Percentiles rank a stretch among this genome's conserved stretches.
These are phyloP conservation scores for Myxozyma monticola DNA, from an alignment of 805 yeast genomes.

Conservation along the genomic window DNA sequence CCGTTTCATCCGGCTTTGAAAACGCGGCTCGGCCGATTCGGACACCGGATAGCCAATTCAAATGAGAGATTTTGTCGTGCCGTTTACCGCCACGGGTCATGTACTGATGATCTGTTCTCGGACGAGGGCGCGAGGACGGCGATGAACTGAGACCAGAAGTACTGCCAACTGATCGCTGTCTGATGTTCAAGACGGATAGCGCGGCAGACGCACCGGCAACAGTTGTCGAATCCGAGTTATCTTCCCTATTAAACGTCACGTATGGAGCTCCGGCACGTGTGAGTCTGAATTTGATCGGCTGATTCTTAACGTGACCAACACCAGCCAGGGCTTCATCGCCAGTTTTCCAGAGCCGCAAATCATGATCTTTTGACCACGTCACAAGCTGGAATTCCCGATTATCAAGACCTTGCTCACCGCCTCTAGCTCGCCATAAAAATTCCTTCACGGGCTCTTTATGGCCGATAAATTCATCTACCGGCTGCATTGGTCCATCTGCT, in stretches of 20 bases:
- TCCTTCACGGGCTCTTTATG: constrained; percentile 85
- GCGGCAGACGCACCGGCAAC: background rate
- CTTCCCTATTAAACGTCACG: constrained; percentile 42
- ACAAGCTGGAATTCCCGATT: constrained; percentile 87
- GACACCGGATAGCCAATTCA: constrained; percentile 93
- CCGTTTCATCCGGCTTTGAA: constrained; percentile 20
- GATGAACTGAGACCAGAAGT: background rate
- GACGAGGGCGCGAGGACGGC: background rate
- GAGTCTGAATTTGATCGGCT: constrained; percentile 41
- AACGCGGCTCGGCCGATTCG: constrained; percentile 61
- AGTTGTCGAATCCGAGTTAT: background rate
- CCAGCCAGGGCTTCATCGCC: constrained; percentile 48
- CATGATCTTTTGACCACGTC: constrained; percentile 91
- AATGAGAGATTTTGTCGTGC: constrained; percentile 53
- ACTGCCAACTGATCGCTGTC: background rate
- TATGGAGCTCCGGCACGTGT: constrained; percentile 48
- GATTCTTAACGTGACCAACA: constrained; percentile 42
- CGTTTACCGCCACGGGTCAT: constrained; percentile 28
- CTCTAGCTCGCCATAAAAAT: constrained; percentile 79
- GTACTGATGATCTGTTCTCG: background rate
- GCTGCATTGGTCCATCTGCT: constrained; percentile 45
- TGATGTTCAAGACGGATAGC: constrained; percentile 2
- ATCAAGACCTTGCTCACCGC: constrained; percentile 47
- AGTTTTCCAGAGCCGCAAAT: constrained; percentile 78
- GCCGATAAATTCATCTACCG: constrained; percentile 67